phyloP scores from a whole-genome alignment of 2,329 filamentous ascomycete species.

The Calycina herbarum region DNA sequence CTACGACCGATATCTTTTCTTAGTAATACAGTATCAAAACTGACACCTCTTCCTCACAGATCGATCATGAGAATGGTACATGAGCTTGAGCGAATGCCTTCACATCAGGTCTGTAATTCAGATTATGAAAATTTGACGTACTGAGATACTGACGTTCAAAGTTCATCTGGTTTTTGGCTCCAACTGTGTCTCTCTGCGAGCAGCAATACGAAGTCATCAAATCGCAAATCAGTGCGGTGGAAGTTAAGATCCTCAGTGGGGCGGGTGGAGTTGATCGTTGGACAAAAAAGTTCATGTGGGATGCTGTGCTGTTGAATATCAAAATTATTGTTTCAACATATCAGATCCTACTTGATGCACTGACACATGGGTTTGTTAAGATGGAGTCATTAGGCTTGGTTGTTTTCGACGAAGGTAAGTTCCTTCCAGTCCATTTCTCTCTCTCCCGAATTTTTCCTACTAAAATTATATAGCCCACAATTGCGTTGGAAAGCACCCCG shows the following conservation, averaged over 20 bases:
- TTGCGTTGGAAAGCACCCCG: constrained; percentile 35
- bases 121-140: not conserved
- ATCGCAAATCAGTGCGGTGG: constrained; percentile 56
- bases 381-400: constrained; percentile 56
- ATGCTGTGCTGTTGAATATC: constrained; percentile 55
- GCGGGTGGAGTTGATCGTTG: constrained; percentile 60
- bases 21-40: not conserved
- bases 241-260: constrained; percentile 52
- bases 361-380: constrained; percentile 61
- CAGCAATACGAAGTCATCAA: constrained; percentile 66
- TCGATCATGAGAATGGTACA: constrained; percentile 32
- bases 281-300: constrained; percentile 60
- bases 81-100: constrained; percentile 28
- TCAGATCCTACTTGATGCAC: constrained; percentile 58
- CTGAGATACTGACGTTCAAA: constrained; percentile 22
- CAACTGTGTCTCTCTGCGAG: constrained; percentile 64
- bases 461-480: constrained; percentile 34
- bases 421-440: not conserved
- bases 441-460: not conserved
- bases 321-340: constrained; percentile 63
- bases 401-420: constrained; percentile 65
- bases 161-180: constrained; percentile 73
- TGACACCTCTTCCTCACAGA: constrained; percentile 11
- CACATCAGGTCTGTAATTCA: constrained; percentile 20
- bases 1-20: not conserved